A percentile compares a stretch with the other conserved stretches of the same genome.
phyloP scores from a whole-genome alignment of 345 rosid species.

The Excoecaria cochinchinensis region DNA sequence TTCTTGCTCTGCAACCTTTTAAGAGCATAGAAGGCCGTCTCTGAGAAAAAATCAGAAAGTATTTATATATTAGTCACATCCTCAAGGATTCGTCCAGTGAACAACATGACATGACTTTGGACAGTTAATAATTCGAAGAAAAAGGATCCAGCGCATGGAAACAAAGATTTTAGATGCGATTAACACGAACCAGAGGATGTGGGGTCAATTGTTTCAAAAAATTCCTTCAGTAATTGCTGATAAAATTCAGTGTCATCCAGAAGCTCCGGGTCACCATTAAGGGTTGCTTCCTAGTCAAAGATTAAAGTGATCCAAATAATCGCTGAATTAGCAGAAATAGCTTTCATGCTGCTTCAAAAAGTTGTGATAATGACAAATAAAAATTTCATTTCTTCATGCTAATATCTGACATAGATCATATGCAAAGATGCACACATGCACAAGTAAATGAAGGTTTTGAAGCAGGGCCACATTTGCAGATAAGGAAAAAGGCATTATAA shows the following conservation, averaged over 20 bases:
- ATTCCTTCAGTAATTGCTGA: constrained; percentile 80
- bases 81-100: neutral
- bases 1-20: constrained; percentile 75
- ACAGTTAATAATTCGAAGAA: neutral
- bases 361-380: neutral
- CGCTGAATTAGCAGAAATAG: neutral
- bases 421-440: too few species aligned
- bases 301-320: neutral
- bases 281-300: constrained; percentile 46
- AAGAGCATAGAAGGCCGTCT: constrained; percentile 65
- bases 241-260: constrained; percentile 85
- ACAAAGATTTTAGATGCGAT: neutral
- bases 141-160: neutral
- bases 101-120: neutral
- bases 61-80: neutral
- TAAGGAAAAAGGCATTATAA: neutral
- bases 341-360: neutral
- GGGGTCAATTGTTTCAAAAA: constrained; percentile 74
- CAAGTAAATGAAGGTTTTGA: too few species aligned
- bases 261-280: constrained; percentile 84
- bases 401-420: too few species aligned
- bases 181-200: constrained; percentile 52
- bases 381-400: too few species aligned
- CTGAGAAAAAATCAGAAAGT: constrained; percentile 36
- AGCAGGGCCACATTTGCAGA: too few species aligned